Conservation (phyloP, 129 eudicot species). For the Flaveria ramosissima region DNA sequence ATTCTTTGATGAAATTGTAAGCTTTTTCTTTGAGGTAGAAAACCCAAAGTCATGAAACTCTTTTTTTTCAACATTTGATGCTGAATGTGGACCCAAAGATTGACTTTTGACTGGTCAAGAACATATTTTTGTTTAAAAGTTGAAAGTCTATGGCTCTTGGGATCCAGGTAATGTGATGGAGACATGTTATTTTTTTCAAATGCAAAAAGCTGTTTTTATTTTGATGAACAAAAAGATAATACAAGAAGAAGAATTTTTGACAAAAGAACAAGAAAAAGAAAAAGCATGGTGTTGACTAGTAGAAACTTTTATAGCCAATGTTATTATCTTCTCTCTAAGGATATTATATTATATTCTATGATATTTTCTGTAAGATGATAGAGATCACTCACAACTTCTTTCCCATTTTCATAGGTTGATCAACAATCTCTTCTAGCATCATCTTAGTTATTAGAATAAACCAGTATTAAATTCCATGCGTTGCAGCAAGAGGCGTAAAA, state of each 20-base stretch:
- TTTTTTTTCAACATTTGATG: slow-evolving; percentile 7
- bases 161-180: slow-evolving; percentile 25
- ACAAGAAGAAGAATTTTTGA: background rate
- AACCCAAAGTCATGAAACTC: background rate
- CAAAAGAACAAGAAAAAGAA: background rate
- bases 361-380: no score
- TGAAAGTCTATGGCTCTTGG: slow-evolving; percentile 7
- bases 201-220: slow-evolving; percentile 4
- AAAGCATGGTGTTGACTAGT: background rate
- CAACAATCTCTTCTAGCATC: no score
- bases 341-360: no score
- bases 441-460: no score
- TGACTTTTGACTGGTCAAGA: slow-evolving; percentile 20
- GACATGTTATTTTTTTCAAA: slow-evolving; percentile 2
- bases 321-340: background rate
- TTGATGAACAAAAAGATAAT: slow-evolving; percentile 1
- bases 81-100: slow-evolving; percentile 13
- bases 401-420: no score
- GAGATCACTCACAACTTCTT: no score
- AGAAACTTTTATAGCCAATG: background rate
- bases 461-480: no score
- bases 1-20: slow-evolving; percentile 35
- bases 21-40: slow-evolving; percentile 13
- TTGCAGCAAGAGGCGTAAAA: no score
- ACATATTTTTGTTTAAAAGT: background rate